phyloP scores from a whole-genome alignment of 1,284 basidiomycete species.

The Ceratobasidium sp. region DNA sequence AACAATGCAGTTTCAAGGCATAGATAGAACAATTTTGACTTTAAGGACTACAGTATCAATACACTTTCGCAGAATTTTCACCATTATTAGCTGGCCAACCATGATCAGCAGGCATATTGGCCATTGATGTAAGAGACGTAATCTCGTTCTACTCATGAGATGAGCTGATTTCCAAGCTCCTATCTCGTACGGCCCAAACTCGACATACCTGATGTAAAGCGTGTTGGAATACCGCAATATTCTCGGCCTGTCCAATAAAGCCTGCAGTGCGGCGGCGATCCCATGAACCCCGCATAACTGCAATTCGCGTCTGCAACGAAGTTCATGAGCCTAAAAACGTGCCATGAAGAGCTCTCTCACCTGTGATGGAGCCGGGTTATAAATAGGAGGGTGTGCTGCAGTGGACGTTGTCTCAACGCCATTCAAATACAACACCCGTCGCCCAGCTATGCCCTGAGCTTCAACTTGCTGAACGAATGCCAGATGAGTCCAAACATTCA shows the following conservation, averaged over 20 bases:
- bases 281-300: conserved; percentile 4
- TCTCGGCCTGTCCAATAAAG: conserved; percentile 7
- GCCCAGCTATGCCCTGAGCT: not conserved
- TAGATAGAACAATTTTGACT: too few species aligned
- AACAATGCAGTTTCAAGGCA: too few species aligned
- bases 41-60: too few species aligned
- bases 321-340: too few species aligned
- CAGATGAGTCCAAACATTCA: conserved; percentile 1
- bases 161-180: too few species aligned
- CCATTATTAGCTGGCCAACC: not conserved
- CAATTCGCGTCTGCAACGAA: not conserved
- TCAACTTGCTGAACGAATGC: not conserved
- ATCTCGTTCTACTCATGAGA: not conserved
- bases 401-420: not conserved
- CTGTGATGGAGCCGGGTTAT: not conserved
- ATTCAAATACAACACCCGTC: not conserved
- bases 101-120: not conserved
- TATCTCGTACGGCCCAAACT: too few species aligned
- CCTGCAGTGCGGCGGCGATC: not conserved
- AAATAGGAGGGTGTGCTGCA: not conserved
- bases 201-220: not conserved
- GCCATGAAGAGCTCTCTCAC: not conserved
- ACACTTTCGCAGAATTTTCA: too few species aligned
- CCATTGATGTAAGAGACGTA: not conserved
- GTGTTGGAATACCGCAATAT: not conserved